These are phyloP conservation scores for Salicornia ramosissima DNA, from an alignment of 148 eudicot species.

Conservation along the genomic window DNA sequence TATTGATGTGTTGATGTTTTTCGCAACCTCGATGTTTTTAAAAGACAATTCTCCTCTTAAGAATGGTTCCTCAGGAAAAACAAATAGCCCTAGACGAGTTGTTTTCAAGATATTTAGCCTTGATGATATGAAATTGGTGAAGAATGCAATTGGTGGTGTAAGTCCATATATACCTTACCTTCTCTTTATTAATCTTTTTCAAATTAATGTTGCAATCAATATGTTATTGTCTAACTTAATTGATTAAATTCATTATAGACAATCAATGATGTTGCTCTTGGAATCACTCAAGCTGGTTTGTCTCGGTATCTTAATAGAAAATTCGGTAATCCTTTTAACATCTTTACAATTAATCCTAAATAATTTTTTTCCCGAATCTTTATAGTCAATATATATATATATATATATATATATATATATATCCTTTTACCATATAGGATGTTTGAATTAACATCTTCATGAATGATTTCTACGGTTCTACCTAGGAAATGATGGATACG, in stretches of 20 bases:
- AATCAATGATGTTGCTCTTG: slow-evolving; percentile 62
- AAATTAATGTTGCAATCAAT: neutral
- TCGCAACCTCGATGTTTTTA: slow-evolving; percentile 39
- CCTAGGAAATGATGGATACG: slow-evolving; percentile 12
- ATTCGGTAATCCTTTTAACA: slow-evolving; percentile 36
- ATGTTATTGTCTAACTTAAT: neutral
- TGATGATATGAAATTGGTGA: slow-evolving; percentile 60
- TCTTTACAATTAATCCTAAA: neutral
- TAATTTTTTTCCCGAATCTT: too few relatives aligned
- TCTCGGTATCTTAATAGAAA: slow-evolving; percentile 48
- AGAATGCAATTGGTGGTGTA: slow-evolving; percentile 57
- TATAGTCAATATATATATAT: too few relatives aligned
- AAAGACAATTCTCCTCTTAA: slow-evolving; percentile 47
- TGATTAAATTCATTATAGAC: slow-evolving; percentile 34
- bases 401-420: too few relatives aligned
- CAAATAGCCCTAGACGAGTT: slow-evolving; percentile 28
- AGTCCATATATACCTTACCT: slow-evolving; percentile 13
- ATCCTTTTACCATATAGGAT: neutral
- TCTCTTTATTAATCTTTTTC: neutral
- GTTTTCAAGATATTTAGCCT: slow-evolving; percentile 44
- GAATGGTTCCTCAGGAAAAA: neutral
- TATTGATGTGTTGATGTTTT: slow-evolving; percentile 28
- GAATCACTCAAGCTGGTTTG: slow-evolving; percentile 68
- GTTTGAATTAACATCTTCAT: neutral
- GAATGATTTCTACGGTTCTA: neutral